A percentile compares a stretch with the other conserved stretches of the same genome.
These are phyloP conservation scores for Lodderomyces orthopsilosis DNA, from an alignment of 1,139 yeast genomes.

Conservation along the genomic window DNA sequence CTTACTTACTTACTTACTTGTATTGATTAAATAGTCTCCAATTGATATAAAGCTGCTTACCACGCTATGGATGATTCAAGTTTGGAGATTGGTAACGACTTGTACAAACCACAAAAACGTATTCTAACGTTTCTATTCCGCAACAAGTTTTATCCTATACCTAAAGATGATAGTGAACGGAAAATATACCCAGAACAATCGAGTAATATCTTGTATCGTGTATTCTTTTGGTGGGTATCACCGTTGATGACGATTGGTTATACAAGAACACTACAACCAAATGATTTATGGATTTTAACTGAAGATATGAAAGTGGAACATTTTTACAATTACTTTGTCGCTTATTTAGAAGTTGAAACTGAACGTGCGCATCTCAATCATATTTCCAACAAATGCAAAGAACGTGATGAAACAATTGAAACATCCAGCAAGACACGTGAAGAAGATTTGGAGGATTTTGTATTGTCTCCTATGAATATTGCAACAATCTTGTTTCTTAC, in stretches of 20 bases:
- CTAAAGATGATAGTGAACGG: constrained; percentile 49
- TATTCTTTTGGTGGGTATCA: constrained; percentile 57
- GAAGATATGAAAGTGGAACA: constrained; percentile 50
- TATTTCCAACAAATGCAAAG: constrained; percentile 22
- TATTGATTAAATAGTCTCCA: too few species aligned
- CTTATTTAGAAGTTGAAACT: constrained; percentile 35
- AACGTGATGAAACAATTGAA: constrained; percentile 24
- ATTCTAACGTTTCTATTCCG: constrained; percentile 16
- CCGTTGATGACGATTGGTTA: constrained; percentile 65
- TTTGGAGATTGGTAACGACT: constrained; percentile 14
- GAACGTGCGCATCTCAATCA: constrained; percentile 24
- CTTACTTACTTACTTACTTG: too few species aligned
- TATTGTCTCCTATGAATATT: constrained; percentile 16
- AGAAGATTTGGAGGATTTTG: constrained; percentile 28
- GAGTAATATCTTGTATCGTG: constrained; percentile 29
- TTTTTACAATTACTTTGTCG: constrained; percentile 31
- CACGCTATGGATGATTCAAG: constrained; percentile 12
- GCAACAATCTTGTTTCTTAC: constrained; percentile 25
- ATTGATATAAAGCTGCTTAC: background rate
- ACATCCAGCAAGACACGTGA: constrained; percentile 20
- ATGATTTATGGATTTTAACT: constrained; percentile 58
- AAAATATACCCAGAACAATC: constrained; percentile 33
- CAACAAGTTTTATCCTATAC: constrained; percentile 35
- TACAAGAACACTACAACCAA: constrained; percentile 59
- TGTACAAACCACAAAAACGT: constrained; percentile 17